Evolutionary conservation across 2,329 filamentous ascomycete species (phyloP).

Genomic region (Ceratocystis lukuohia): DNA sequence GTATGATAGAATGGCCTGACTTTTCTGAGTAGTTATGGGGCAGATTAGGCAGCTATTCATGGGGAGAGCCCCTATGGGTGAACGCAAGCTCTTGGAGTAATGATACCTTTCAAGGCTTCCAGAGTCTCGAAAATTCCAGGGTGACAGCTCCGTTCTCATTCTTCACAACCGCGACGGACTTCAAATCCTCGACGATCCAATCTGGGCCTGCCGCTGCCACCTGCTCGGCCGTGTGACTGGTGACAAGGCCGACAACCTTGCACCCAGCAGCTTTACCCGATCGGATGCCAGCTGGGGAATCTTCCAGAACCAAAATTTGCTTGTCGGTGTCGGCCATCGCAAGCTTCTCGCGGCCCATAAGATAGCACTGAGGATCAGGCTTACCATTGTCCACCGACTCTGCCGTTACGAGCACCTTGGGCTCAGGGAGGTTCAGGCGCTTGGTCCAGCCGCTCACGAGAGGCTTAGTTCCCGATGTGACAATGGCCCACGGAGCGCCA

Average conservation of each 20-base stretch:
- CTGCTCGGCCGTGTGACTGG: slow-evolving; percentile 64
- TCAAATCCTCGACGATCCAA: slow-evolving; percentile 72
- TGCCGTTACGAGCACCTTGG: slow-evolving; percentile 55
- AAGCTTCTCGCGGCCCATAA: slow-evolving; percentile 51
- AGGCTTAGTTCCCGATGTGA: slow-evolving; percentile 56
- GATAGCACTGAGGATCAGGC: slow-evolving; percentile 63
- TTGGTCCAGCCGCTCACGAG: slow-evolving; percentile 61
- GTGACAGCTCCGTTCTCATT: slow-evolving; percentile 45
- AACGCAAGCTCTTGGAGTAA: neutral
- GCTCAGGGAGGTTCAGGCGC: slow-evolving; percentile 50
- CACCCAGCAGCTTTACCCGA: slow-evolving; percentile 79
- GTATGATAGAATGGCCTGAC: neutral
- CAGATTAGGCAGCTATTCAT: neutral
- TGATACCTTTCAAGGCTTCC: slow-evolving; percentile 27
- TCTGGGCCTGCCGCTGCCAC: slow-evolving; percentile 66
- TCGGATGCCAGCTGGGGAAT: slow-evolving; percentile 72
- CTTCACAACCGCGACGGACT: slow-evolving; percentile 53
- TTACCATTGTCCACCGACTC: slow-evolving; percentile 66
- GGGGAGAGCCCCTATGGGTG: neutral
- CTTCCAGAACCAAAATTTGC: slow-evolving; percentile 66
- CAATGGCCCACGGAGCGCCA: slow-evolving; percentile 70
- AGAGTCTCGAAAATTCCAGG: slow-evolving; percentile 53
- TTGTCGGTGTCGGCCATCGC: slow-evolving; percentile 35
- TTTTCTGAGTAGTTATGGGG: neutral
- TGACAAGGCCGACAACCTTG: slow-evolving; percentile 70